phyloP scores from a whole-genome alignment of 495 filamentous ascomycete genomes.

The Wilcoxina mikolae region DNA sequence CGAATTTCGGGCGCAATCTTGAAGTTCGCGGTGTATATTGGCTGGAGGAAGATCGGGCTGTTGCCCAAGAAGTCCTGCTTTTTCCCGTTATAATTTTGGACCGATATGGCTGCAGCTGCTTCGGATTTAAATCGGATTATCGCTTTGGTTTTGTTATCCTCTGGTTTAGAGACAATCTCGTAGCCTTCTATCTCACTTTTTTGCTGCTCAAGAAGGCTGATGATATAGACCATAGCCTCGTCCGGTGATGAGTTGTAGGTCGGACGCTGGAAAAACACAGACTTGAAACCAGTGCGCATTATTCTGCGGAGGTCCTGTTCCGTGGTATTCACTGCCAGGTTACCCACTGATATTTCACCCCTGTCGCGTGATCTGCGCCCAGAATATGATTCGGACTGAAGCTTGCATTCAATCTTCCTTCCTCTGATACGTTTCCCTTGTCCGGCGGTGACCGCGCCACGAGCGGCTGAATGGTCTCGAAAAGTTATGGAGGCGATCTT shows the following conservation, averaged over 20 bases:
- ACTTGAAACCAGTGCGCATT: conserved; percentile 2
- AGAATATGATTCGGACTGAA: not conserved
- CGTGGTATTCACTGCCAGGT: conserved; percentile 11
- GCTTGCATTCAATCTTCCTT: conserved; percentile 11
- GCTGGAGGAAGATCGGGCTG: conserved; percentile 8
- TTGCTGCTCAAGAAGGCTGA: conserved; percentile 12
- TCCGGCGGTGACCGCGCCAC: not conserved
- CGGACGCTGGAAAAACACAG: conserved; percentile 7
- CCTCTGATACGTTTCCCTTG: conserved; percentile 12
- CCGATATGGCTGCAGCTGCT: conserved; percentile 11
- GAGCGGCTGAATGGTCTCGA: not conserved
- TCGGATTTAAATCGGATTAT: conserved; percentile 15
- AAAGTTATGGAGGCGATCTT: conserved; percentile 12
- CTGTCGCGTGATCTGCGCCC: not conserved
- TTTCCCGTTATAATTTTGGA: conserved; percentile 7
- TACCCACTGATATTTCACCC: not conserved
- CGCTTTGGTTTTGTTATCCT: conserved; percentile 7
- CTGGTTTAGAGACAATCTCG: conserved; percentile 15
- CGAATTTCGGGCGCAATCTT: conserved; percentile 10
- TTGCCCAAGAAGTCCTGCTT: conserved; percentile 9
- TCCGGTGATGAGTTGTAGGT: conserved; percentile 12
- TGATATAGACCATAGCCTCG: conserved; percentile 11
- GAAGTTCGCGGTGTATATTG: conserved; percentile 17
- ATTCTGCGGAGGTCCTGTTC: conserved; percentile 7
- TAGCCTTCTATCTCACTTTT: conserved; percentile 11